Conservation (phyloP, 306 rosid genomes). For the Argentina anserina region DNA sequence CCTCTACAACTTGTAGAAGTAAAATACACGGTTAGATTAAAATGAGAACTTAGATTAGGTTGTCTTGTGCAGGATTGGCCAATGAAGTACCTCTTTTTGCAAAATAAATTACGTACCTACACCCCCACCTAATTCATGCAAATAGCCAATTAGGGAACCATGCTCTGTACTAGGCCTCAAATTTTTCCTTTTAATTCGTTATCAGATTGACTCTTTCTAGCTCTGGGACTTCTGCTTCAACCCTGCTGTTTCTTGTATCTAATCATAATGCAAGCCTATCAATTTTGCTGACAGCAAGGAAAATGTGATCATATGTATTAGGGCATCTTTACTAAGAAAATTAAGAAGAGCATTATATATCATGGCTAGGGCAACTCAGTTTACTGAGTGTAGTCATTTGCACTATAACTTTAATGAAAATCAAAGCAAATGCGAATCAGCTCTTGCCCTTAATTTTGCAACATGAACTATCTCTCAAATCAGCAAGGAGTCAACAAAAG, state of each 20-base stretch:
- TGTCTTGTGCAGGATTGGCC: too few species aligned
- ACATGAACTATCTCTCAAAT: slow-evolving; percentile 9
- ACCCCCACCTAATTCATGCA: too few species aligned
- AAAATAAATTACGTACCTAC: too few species aligned
- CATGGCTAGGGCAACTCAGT: neutral
- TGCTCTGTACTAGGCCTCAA: neutral
- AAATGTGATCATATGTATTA: neutral
- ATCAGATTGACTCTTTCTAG: neutral
- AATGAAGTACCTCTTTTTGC: too few species aligned
- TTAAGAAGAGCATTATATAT: neutral
- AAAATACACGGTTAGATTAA: too few species aligned
- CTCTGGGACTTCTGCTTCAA: neutral
- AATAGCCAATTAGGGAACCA: neutral
- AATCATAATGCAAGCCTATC: neutral
- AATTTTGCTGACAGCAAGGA: neutral
- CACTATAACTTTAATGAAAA: neutral
- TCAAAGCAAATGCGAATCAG: neutral
- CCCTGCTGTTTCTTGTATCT: neutral
- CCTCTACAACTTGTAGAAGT: neutral
- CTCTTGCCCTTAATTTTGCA: neutral
- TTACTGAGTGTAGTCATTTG: neutral
- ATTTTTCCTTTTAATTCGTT: neutral
- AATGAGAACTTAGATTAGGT: too few species aligned
- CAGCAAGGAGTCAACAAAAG: slow-evolving; percentile 39
- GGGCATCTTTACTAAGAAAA: neutral